phyloP scores from a whole-genome alignment of 768 basidiomycete species.

The Lanmaoa pseudosensibilis region DNA sequence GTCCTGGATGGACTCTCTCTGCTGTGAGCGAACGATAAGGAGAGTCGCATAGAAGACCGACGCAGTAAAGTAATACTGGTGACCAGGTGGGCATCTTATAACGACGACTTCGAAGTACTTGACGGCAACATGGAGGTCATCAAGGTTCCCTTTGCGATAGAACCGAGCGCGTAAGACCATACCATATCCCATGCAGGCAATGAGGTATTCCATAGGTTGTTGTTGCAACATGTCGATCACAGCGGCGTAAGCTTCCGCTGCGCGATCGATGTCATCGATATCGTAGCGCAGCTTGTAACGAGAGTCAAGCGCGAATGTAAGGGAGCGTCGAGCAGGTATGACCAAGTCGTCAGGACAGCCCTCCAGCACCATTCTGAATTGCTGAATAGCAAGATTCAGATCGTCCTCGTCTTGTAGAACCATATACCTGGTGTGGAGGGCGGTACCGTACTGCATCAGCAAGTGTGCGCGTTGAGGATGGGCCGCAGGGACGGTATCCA shows the following conservation, averaged over 20 bases:
- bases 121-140: conserved; percentile 16
- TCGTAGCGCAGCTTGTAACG: conserved; percentile 11
- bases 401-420: conserved; percentile 14
- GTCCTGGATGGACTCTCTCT: conserved; percentile 15
- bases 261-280: conserved; percentile 16
- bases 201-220: conserved; percentile 2
- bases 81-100: background rate
- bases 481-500: background rate
- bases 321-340: conserved; percentile 1
- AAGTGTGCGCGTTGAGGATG: conserved; percentile 14
- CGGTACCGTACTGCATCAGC: conserved; percentile 21
- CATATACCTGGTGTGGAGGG: conserved; percentile 17
- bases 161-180: conserved; percentile 3
- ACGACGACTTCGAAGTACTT: conserved; percentile 11
- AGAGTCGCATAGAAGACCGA: conserved; percentile 9
- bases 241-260: conserved; percentile 7
- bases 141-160: conserved; percentile 4
- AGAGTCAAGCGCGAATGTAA: conserved; percentile 10
- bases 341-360: conserved; percentile 6
- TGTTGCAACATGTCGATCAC: conserved; percentile 8
- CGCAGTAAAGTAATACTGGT: background rate
- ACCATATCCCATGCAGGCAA: conserved; percentile 8
- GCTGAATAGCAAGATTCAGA: conserved; percentile 19
- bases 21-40: conserved; percentile 10
- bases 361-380: conserved; percentile 5